Conservation (phyloP, 345 rosid genomes). For the Raphanus raphanistrum region DNA sequence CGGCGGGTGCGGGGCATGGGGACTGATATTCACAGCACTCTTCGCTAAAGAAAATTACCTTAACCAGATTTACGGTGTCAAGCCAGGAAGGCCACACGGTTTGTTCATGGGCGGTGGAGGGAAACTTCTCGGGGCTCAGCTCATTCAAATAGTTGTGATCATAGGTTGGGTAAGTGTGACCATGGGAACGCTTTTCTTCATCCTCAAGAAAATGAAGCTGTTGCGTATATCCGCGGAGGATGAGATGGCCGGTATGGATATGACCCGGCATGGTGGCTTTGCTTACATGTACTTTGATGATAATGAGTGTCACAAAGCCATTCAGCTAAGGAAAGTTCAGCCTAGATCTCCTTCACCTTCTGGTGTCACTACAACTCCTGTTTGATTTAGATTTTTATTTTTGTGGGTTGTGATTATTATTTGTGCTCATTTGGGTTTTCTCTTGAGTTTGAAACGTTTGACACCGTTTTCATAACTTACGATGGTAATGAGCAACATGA, state of each 20-base stretch:
- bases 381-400: conserved; percentile 16
- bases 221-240: conserved; percentile 60
- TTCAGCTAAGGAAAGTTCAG: conserved; percentile 34
- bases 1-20: conserved; percentile 88
- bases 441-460: background rate
- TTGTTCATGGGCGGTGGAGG: conserved; percentile 80
- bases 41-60: conserved; percentile 56
- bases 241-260: conserved; percentile 82
- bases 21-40: conserved; percentile 66
- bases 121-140: conserved; percentile 64
- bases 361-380: conserved; percentile 20
- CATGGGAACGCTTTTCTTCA: conserved; percentile 67
- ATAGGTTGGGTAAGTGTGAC: conserved; percentile 72
- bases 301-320: conserved; percentile 41
- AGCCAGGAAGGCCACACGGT: conserved; percentile 47
- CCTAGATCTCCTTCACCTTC: conserved; percentile 41
- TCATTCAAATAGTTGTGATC: conserved; percentile 58
- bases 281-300: conserved; percentile 74
- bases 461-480: background rate
- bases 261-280: conserved; percentile 76
- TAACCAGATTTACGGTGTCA: conserved; percentile 51
- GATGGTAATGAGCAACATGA: background rate
- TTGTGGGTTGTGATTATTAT: conserved; percentile 4
- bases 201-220: conserved; percentile 51
- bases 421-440: conserved; percentile 8